Conservation (phyloP, 768 basidiomycete species). For the Leccinum truebloodii region DNA sequence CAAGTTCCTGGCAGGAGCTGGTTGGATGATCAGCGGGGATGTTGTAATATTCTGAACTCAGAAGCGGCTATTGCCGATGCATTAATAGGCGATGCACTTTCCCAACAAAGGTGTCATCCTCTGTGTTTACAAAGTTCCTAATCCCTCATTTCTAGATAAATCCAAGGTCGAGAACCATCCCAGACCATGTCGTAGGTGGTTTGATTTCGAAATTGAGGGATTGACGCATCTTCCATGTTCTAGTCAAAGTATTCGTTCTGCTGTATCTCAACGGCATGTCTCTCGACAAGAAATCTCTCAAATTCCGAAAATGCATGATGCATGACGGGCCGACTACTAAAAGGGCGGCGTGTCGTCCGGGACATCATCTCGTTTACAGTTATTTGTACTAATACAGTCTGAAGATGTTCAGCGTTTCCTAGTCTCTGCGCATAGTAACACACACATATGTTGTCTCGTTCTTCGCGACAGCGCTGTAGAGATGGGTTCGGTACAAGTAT, state of each 20-base stretch:
- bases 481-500: constrained; percentile 11
- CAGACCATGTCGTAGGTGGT: constrained; percentile 82
- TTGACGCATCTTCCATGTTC: neutral
- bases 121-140: neutral
- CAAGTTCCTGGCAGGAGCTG: too few relatives aligned
- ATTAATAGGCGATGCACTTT: too few relatives aligned
- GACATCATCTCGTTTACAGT: too few relatives aligned
- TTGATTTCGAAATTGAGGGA: neutral
- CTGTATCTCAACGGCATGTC: constrained; percentile 85
- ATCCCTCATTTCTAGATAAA: constrained; percentile 49
- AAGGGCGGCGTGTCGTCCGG: too few relatives aligned
- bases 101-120: constrained; percentile 41
- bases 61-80: too few relatives aligned
- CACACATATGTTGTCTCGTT: neutral
- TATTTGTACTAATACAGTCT: neutral
- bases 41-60: too few relatives aligned
- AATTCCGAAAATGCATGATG: constrained; percentile 58
- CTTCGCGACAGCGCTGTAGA: neutral
- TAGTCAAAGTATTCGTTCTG: constrained; percentile 97
- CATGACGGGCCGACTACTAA: too few relatives aligned
- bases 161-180: constrained; percentile 70
- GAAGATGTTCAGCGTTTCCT: too few relatives aligned
- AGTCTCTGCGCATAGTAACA: neutral
- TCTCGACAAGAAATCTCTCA: constrained; percentile 68
- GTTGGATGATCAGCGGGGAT: too few relatives aligned